Evolutionary conservation across 2,329 filamentous ascomycete genomes (phyloP), one percentile per base, ranked within the genome.

Genomic region (Aspergillus tamarii): DNA sequence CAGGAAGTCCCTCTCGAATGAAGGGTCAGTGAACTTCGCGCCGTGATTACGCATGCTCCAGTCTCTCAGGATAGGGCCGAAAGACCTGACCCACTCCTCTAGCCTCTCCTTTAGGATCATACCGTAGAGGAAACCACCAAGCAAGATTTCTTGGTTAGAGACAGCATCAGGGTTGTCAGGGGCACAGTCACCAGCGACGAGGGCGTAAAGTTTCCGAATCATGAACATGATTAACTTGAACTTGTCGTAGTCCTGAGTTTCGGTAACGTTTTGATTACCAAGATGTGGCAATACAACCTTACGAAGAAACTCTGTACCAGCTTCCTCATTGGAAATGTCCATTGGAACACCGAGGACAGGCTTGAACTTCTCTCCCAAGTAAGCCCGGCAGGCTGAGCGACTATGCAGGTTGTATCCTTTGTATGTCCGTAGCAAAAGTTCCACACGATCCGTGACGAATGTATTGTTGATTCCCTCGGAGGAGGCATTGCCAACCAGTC

Each of bases 111-210:
- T 99, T 69, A 99, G 82, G 59, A 99, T 93, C 88, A 95, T 94
- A 61, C 92, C 92, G 75, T 96, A 99, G 14, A 99, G 82, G 74
- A 96, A 96, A 10, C 95, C 94, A 59, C 94, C 94, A 1, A 99
- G 87, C 28, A 99, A 84, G 63, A 98, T 90, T 78, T 99, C 95
- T 75, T 99, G 95, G 78, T 96, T 97, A 73, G 96, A 94, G 21
- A 97, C 90, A 12, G 95, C 93, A 85, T 99, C 95, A 1, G 95
- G 94, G 74, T 99, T 98, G 82, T 99, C 95, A 5, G 94, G 88
- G 5, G 93, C 87, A 76, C 94, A 98, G 68, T 97, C 94, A 61
- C 94, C 94, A 65, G 94, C 93, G 10, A 95, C 94, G 56, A 99
- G 84, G 16, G 94, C 88, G 74, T 99, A 99, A 36, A 99, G 87